phyloP scores from a whole-genome alignment of 305 asterid genomes.

The Petunia hybrid region DNA sequence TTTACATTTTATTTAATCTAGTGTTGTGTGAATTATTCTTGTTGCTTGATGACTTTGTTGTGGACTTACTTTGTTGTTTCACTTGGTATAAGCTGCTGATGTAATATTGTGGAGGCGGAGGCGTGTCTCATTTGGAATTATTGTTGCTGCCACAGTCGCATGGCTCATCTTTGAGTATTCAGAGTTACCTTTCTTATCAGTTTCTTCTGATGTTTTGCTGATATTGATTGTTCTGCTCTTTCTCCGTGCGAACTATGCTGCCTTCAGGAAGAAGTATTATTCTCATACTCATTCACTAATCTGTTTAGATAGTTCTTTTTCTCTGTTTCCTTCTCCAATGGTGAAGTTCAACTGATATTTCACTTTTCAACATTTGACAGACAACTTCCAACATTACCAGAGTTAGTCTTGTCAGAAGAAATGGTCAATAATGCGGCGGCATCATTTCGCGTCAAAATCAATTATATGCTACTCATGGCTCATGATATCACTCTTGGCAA shows the following conservation, averaged over 20 bases:
- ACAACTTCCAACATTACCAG: constrained; percentile 74
- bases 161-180: constrained; percentile 85
- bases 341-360: constrained; percentile 37
- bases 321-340: constrained; percentile 15
- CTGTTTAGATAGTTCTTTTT: constrained; percentile 28
- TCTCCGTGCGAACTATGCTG: constrained; percentile 82
- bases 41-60: constrained; percentile 16
- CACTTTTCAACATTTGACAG: constrained; percentile 53
- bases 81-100: constrained; percentile 76
- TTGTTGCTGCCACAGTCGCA: constrained; percentile 73
- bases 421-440: constrained; percentile 94
- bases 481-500: constrained; percentile 96
- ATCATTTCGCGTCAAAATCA: constrained; percentile 89
- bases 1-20: background rate
- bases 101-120: constrained; percentile 76
- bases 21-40: constrained; percentile 2
- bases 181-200: constrained; percentile 80
- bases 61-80: constrained; percentile 41
- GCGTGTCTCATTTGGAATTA: constrained; percentile 72
- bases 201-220: constrained; percentile 81
- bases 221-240: constrained; percentile 73
- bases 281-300: constrained; percentile 29
- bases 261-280: constrained; percentile 62
- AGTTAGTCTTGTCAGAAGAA: constrained; percentile 90
- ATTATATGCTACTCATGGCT: constrained; percentile 94